Percentiles rank a stretch among this genome's conserved stretches.
phyloP scores from a whole-genome alignment of 2,329 filamentous ascomycete genomes.

The Myotisia sp. region DNA sequence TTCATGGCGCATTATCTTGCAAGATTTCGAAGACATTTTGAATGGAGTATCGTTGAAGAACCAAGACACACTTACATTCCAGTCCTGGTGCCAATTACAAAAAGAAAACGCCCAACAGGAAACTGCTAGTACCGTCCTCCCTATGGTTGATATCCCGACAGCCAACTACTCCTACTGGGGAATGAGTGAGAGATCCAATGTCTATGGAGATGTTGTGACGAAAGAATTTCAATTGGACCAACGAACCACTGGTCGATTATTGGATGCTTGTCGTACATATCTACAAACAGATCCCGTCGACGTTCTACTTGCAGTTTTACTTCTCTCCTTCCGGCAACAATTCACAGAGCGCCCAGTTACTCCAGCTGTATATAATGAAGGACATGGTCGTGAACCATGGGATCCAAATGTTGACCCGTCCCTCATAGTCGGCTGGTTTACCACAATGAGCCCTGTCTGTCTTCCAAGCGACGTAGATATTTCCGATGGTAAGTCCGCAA shows the following conservation, averaged over 20 bases:
- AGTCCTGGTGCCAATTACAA: conserved; percentile 26
- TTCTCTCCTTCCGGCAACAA: conserved; percentile 31
- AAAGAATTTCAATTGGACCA: conserved; percentile 22
- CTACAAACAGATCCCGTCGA: conserved; percentile 27
- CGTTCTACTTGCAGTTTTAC: conserved; percentile 23
- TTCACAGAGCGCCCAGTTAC: conserved; percentile 28
- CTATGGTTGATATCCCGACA: conserved; percentile 20
- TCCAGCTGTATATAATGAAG: conserved; percentile 36
- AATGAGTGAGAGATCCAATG: conserved; percentile 20
- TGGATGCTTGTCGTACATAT: conserved; percentile 19
- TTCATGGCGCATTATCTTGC: conserved; percentile 15
- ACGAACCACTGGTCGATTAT: conserved; percentile 19
- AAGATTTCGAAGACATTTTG: conserved; percentile 16
- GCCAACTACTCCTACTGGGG: conserved; percentile 25
- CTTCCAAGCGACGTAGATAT: conserved; percentile 13
- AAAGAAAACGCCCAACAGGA: conserved; percentile 13
- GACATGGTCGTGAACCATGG: conserved; percentile 36
- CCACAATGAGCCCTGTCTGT: conserved; percentile 32
- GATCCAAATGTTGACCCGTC: conserved; percentile 32
- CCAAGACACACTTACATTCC: conserved; percentile 25
- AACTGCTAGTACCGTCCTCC: conserved; percentile 10
- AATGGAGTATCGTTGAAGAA: conserved; percentile 17
- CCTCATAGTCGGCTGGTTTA: conserved; percentile 38
- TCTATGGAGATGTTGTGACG: conserved; percentile 23
- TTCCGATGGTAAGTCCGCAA: conserved; percentile 1